phyloP scores from a whole-genome alignment of 495 filamentous ascomycete species.

The Rostrohypoxylon terebratum region DNA sequence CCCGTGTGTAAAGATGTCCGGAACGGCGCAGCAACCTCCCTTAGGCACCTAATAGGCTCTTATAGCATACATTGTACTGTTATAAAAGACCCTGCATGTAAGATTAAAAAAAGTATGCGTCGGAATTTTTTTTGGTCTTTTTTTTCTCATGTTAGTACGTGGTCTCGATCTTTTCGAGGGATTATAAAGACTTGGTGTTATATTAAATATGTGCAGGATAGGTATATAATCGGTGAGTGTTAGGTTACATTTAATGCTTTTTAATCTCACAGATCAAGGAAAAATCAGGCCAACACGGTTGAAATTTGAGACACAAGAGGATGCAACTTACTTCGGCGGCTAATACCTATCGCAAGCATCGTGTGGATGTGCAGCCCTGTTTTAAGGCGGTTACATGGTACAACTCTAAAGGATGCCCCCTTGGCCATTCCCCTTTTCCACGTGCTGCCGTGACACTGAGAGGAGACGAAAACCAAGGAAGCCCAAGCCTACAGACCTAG shows the following conservation, averaged over 20 bases:
- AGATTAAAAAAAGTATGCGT: conserved; percentile 8
- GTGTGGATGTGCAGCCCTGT: conserved; percentile 22
- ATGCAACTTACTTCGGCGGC: conserved; percentile 6
- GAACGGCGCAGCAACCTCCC: background rate
- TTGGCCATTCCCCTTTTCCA: conserved; percentile 18
- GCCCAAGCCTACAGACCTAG: conserved; percentile 10
- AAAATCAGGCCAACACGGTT: background rate
- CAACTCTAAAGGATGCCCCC: conserved; percentile 1
- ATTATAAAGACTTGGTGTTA: background rate
- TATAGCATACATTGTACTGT: background rate
- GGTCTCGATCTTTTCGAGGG: background rate
- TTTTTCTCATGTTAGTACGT: background rate
- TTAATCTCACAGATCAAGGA: background rate
- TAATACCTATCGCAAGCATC: conserved; percentile 1
- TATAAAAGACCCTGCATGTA: conserved; percentile 16
- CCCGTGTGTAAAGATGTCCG: background rate
- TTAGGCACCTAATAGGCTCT: background rate
- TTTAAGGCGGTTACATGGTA: conserved; percentile 6
- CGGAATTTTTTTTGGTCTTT: conserved; percentile 16
- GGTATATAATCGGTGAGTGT: background rate
- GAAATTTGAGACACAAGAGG: background rate
- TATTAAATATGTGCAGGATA: background rate
- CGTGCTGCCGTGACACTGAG: conserved; percentile 36
- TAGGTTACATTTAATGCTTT: background rate
- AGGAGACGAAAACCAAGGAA: conserved; percentile 16